These are phyloP conservation scores for Eutypella sp. DNA, from an alignment of 2,329 filamentous ascomycete genomes.

Conservation along the genomic window DNA sequence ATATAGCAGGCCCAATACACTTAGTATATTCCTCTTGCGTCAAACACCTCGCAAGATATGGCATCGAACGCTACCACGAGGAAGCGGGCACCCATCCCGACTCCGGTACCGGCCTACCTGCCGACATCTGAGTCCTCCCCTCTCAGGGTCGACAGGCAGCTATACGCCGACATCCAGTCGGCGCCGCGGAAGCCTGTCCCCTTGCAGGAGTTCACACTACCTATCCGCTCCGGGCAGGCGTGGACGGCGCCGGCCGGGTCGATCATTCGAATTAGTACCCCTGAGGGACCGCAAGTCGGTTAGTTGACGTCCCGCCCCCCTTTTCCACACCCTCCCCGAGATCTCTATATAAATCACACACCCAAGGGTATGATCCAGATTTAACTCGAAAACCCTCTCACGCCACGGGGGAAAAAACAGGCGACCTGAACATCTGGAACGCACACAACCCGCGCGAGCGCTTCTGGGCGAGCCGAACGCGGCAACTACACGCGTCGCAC, in stretches of 20 bases:
- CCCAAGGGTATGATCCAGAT: not conserved
- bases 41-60: too few relatives aligned
- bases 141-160: constrained; percentile 36
- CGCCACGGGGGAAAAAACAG: too few relatives aligned
- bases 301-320: constrained; percentile 1
- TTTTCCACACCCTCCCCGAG: not conserved
- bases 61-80: constrained; percentile 9
- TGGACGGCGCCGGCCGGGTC: constrained; percentile 66
- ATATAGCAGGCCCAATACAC: too few relatives aligned
- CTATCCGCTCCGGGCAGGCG: constrained; percentile 68
- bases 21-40: too few relatives aligned
- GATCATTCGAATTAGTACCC: constrained; percentile 69
- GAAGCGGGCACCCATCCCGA: constrained; percentile 39
- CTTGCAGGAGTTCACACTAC: constrained; percentile 54
- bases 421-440: constrained; percentile 81
- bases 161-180: constrained; percentile 58
- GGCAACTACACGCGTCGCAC: constrained; percentile 74
- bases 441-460: constrained; percentile 69
- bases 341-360: not conserved
- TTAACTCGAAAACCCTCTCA: too few relatives aligned
- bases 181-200: constrained; percentile 38
- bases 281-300: constrained; percentile 71
- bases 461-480: constrained; percentile 77
- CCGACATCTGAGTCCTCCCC: constrained; percentile 38
- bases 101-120: constrained; percentile 45